Base-by-base conservation (phyloP, 345 rosid species). In the Combretum micranthum region DNA sequence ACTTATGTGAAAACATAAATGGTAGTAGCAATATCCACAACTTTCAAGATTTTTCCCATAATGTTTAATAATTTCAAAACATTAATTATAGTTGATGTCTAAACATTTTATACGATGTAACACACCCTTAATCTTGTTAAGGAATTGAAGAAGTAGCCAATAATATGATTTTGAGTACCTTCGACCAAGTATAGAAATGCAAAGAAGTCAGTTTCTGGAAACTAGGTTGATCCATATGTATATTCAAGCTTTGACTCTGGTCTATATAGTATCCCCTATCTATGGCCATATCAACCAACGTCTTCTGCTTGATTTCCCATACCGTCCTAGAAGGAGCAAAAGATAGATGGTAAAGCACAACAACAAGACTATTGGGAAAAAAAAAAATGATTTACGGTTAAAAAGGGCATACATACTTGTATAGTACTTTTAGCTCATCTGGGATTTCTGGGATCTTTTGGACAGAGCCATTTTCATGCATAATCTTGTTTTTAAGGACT, bases 241-340 rank as follows among this genome's bases (percentile, higher is more conserved):
- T 88, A 52, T 92, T 92, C 56, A 88, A 77, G 75, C 98, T 92
- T 65, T 92, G 98, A 52, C 98, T 92, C 75, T 88, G 98, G 64
- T 92, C 96, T 57, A 88, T 88, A 56, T 72, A 92, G 72, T 88
- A 84, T 42, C 98, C 98, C 63, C 96, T 86, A 75, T 87, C 89
- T 43, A 73, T 89, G 16, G 91, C 97, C 96, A 88, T 88, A 19
- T 88, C 96, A 15, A 90, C 97, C 67, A 90, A 47, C 0, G 83
- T 85, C 81, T 66, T 87, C 70, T 90, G 97, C 79, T 80, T 90
- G 77, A 87, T 90, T 80, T 90, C 97, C 97, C 97, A 90, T 10
- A 90, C 97, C 26, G 96, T 90, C 87, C 96, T 90, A 65, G 0
- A 56, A 14, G 68, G 44, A 48, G 23, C 56, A 48, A 1, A 25